phyloP scores from a whole-genome alignment of 257 asterid genomes.

The Solanum ahanhuiri region DNA sequence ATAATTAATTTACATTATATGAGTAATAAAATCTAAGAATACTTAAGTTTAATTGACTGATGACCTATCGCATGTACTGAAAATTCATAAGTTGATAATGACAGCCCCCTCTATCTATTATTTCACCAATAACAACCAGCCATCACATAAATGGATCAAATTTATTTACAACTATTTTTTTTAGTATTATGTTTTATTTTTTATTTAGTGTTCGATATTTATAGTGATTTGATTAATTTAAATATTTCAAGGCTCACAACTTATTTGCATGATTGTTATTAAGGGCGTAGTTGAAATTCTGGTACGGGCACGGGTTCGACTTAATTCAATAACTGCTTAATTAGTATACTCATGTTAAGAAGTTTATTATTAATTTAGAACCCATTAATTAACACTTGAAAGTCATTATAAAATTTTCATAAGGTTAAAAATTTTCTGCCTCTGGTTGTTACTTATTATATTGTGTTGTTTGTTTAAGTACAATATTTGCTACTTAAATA shows the following conservation, averaged over 20 bases:
- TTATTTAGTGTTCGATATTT: neutral
- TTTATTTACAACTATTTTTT: neutral
- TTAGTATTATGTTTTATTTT: neutral
- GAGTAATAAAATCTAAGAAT: neutral
- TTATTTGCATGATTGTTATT: neutral
- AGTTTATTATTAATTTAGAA: no score
- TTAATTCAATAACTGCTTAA: no score
- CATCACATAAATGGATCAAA: neutral
- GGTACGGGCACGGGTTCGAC: rapidly evolving
- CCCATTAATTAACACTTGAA: neutral
- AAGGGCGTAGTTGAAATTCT: neutral
- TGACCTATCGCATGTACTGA: neutral
- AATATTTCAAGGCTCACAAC: neutral
- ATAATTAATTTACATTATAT: neutral
- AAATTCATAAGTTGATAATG: slow-evolving; percentile 21
- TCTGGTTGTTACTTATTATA: no score
- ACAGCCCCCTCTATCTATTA: slow-evolving; percentile 20
- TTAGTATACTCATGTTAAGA: no score
- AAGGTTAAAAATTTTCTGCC: no score
- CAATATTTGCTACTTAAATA: neutral
- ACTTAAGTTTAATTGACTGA: slow-evolving; percentile 16
- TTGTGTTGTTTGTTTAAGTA: neutral
- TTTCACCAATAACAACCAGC: neutral
- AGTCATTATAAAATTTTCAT: neutral
- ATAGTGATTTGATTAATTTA: neutral